Evolutionary conservation across 2,329 filamentous ascomycete species (phyloP), one percentile per base, ranked within the genome.

Genomic region (Colletotrichum viniferum): DNA sequence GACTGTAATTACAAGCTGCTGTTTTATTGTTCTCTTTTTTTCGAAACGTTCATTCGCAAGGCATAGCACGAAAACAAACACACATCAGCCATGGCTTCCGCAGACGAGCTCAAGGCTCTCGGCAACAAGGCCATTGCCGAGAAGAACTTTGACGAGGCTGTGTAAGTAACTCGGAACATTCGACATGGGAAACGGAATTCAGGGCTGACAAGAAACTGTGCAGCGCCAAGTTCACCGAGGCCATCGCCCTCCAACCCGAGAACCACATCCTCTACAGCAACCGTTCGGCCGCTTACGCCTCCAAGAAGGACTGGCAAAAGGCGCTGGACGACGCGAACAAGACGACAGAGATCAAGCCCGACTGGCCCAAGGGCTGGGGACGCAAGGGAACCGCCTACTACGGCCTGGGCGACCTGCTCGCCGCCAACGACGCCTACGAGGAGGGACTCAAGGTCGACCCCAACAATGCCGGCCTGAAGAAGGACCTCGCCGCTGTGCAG

Each of bases 201-300:
- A 78, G 81, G 43, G 82, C 77, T 69, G 13, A 69, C 38, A 16
- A 14, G 21, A 8, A 48, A 48, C 73, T 78, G 55, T 63, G 58
- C 80, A 98, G 96, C 84, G 94, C 96, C 80, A 97, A 98, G 83
- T 99, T 99, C 87, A 94, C 96, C 73, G 91, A 98, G 86, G 97
- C 97, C 68, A 98, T 99, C 82, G 94, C 92, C 72, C 87, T 98
- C 81, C 95, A 98, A 78, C 94, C 96, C 65, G 87, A 89, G 77
- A 99, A 99, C 86, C 97, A 99, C 86, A 96, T 99, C 79, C 94
- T 99, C 73, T 99, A 96, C 90, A 98, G 96, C 82, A 99, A 99
- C 88, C 93, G 97, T 80, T 98, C 97, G 34, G 97, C 92, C 73
- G 92, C 92, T 61, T 92, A 98, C 82, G 95, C 96, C 60, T 98